Evolutionary conservation across 768 basidiomycete species (phyloP).

Genomic region (Leccinum subgranulosum): DNA sequence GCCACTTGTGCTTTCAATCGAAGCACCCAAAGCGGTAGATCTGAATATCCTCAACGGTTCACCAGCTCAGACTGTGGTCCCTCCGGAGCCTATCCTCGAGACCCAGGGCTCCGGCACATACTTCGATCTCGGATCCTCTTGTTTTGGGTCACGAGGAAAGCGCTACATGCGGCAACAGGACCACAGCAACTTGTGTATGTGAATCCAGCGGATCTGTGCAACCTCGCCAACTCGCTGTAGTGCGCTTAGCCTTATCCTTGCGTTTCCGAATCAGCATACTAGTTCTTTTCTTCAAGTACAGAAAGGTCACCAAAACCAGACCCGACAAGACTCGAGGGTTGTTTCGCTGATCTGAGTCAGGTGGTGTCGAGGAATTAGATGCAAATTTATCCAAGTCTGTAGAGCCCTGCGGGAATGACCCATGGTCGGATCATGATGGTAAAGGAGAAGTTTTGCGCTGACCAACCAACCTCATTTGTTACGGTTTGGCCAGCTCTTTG

Average conservation of each 20-base stretch:
- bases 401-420: not conserved
- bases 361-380: not conserved
- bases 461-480: not conserved
- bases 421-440: not conserved
- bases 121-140: not conserved
- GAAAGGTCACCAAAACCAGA: not conserved
- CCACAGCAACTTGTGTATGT: not conserved
- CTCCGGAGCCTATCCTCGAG: not conserved
- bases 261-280: not conserved
- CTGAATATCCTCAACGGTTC: not conserved
- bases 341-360: not conserved
- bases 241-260: not conserved
- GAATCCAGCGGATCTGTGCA: not conserved
- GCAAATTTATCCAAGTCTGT: not conserved
- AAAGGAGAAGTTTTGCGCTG: not conserved
- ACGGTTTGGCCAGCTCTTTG: not conserved
- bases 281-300: not conserved
- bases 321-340: not conserved
- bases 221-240: not conserved
- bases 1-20: not conserved
- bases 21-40: not conserved
- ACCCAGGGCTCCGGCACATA: not conserved
- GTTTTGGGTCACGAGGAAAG: not conserved
- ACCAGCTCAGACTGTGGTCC: not conserved
- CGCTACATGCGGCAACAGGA: not conserved